A percentile compares a stretch with the other conserved stretches of the same genome.
Conservation (phyloP, 2,329 filamentous ascomycete genomes). For the Cylindrodendrum hubeiense region DNA sequence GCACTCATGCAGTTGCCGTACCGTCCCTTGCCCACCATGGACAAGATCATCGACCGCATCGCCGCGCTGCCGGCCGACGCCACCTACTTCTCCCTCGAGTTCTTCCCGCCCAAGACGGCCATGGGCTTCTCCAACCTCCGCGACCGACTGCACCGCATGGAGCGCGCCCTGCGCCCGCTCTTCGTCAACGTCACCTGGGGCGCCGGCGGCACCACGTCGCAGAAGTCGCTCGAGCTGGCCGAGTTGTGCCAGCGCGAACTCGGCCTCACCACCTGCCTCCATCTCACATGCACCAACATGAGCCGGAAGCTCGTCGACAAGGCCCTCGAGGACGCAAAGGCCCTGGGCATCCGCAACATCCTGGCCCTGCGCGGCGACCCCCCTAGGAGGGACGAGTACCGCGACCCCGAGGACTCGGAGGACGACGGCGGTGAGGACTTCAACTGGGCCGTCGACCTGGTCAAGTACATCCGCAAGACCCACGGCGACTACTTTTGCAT, state of each 20-base stretch:
- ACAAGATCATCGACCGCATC: constrained; percentile 96
- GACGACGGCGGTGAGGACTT: constrained; percentile 82
- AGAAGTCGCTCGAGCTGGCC: constrained; percentile 92
- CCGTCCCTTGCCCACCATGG: constrained; percentile 62
- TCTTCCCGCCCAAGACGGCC: constrained; percentile 97
- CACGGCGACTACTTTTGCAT: constrained; percentile 97
- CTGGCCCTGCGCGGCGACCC: constrained; percentile 92
- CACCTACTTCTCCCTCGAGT: constrained; percentile 96
- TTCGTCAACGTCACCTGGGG: constrained; percentile 99
- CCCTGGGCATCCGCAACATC: constrained; percentile 92
- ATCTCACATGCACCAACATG: constrained; percentile 99
- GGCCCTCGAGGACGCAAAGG: constrained; percentile 90
- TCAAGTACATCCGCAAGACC: constrained; percentile 86
- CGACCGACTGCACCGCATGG: constrained; percentile 94
- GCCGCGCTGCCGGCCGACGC: constrained; percentile 85
- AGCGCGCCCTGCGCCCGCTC: constrained; percentile 87
- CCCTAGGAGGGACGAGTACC: constrained; percentile 89
- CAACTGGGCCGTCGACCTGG: constrained; percentile 88
- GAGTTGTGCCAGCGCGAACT: constrained; percentile 95
- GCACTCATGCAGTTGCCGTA: constrained; percentile 13
- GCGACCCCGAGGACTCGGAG: constrained; percentile 67
- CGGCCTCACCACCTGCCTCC: constrained; percentile 92
- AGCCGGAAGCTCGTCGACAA: constrained; percentile 86
- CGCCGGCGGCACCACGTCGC: constrained; percentile 90
- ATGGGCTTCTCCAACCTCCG: constrained; percentile 97